Percentiles rank a stretch among this genome's conserved stretches.
These are phyloP conservation scores for Podospora conica DNA, from an alignment of 495 filamentous ascomycete species.

Conservation along the genomic window DNA sequence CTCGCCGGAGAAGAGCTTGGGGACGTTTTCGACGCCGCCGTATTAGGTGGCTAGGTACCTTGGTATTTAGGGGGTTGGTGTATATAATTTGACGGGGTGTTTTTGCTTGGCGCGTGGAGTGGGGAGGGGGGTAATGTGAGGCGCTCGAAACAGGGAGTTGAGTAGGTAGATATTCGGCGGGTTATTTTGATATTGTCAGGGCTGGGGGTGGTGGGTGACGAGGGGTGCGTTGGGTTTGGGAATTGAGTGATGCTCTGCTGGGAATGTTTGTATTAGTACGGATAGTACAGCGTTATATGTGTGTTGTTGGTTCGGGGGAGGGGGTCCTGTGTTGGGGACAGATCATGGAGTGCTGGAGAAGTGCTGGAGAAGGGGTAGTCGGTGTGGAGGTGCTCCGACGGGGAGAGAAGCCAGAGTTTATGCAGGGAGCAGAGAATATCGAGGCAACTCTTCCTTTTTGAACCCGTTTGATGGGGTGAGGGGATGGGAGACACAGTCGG, in stretches of 20 bases:
- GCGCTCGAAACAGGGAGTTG: not conserved
- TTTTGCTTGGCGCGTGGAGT: not conserved
- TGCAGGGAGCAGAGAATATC: not conserved
- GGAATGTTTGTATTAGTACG: not conserved
- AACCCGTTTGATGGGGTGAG: not conserved
- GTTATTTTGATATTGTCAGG: not conserved
- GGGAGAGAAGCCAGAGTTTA: not conserved
- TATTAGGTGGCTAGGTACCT: conserved; percentile 34
- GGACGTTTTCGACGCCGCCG: conserved; percentile 38
- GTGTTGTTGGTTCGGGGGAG: not conserved
- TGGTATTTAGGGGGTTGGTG: too few species aligned
- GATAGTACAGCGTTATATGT: not conserved
- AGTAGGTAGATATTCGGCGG: not conserved
- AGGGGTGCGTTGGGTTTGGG: not conserved
- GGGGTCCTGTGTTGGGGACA: not conserved
- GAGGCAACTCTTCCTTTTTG: not conserved
- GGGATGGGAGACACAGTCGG: not conserved
- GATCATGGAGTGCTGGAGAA: too few species aligned
- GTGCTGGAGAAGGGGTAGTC: too few species aligned
- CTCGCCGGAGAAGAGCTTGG: conserved; percentile 34
- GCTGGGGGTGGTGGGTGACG: not conserved
- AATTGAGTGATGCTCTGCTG: not conserved
- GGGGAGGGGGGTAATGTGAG: not conserved
- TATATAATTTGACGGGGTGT: not conserved
- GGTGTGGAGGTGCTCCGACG: not conserved